phyloP scores from a whole-genome alignment of 2,329 filamentous ascomycete genomes.

The Emmonsiellopsis sp. region DNA sequence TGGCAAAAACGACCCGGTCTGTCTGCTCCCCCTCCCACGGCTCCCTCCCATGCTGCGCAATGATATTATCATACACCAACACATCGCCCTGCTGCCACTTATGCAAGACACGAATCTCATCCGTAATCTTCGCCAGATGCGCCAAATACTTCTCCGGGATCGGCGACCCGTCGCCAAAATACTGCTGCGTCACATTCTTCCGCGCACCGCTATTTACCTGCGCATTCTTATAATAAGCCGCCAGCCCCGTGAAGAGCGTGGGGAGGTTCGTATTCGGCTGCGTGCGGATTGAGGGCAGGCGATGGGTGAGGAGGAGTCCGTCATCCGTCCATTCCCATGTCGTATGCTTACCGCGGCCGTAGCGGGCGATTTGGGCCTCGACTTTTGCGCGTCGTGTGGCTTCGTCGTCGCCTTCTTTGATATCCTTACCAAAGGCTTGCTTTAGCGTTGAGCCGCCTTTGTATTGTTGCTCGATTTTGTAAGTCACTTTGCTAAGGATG shows the following conservation, averaged over 20 bases:
- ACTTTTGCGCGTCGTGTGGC: constrained; percentile 34
- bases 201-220: constrained; percentile 17
- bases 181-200: constrained; percentile 18
- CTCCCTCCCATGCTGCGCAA: constrained; percentile 42
- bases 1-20: constrained; percentile 36
- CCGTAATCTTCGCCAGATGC: constrained; percentile 29
- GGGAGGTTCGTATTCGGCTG: constrained; percentile 39
- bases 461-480: constrained; percentile 38
- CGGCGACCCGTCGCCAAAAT: constrained; percentile 4
- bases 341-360: constrained; percentile 32
- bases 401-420: constrained; percentile 37
- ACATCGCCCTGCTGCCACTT: constrained; percentile 41
- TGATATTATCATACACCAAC: constrained; percentile 39
- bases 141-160: background rate
- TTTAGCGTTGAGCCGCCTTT: constrained; percentile 39
- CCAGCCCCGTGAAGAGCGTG: constrained; percentile 39
- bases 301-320: constrained; percentile 36
- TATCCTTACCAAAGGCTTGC: constrained; percentile 41
- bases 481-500: constrained; percentile 34
- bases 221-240: constrained; percentile 20
- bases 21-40: constrained; percentile 34
- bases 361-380: constrained; percentile 37
- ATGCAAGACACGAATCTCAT: constrained; percentile 42
- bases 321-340: constrained; percentile 43
- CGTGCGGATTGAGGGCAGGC: constrained; percentile 39